Conservation (phyloP, 129 eudicot genomes). For the Tagetes patula region DNA sequence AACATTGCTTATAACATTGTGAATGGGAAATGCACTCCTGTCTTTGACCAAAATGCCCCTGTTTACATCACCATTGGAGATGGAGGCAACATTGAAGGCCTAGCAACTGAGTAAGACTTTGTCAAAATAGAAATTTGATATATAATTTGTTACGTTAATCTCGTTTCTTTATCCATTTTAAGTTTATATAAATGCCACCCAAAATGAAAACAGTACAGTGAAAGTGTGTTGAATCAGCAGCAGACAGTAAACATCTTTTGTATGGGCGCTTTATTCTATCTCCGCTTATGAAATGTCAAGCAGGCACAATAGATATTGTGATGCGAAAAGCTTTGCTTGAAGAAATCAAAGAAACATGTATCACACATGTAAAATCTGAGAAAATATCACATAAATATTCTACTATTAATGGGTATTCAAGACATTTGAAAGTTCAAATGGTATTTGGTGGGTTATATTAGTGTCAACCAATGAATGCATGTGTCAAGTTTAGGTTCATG, state of each 20-base stretch:
- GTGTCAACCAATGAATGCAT: background rate
- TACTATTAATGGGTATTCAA: too few relatives aligned
- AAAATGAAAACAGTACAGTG: background rate
- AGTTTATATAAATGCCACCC: background rate
- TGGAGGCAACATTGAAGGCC: slow-evolving; percentile 66
- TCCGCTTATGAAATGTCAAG: too few relatives aligned
- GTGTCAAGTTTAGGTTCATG: background rate
- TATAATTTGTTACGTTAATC: background rate
- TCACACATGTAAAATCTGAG: too few relatives aligned
- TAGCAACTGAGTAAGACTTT: slow-evolving; percentile 51
- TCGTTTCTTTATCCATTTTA: background rate
- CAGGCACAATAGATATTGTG: too few relatives aligned
- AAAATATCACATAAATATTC: too few relatives aligned
- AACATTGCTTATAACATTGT: slow-evolving; percentile 62
- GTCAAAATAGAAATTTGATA: background rate
- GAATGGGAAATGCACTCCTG: slow-evolving; percentile 54
- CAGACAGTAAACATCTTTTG: too few relatives aligned
- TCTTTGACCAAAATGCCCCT: slow-evolving; percentile 52
- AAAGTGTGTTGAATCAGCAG: too few relatives aligned
- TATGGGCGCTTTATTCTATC: too few relatives aligned
- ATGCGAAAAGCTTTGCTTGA: too few relatives aligned
- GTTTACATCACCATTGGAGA: slow-evolving; percentile 69
- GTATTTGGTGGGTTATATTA: background rate
- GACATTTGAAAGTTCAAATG: too few relatives aligned
- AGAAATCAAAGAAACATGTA: too few relatives aligned